phyloP scores from a whole-genome alignment of 2,329 filamentous ascomycete species.

The Cercospora sp. region DNA sequence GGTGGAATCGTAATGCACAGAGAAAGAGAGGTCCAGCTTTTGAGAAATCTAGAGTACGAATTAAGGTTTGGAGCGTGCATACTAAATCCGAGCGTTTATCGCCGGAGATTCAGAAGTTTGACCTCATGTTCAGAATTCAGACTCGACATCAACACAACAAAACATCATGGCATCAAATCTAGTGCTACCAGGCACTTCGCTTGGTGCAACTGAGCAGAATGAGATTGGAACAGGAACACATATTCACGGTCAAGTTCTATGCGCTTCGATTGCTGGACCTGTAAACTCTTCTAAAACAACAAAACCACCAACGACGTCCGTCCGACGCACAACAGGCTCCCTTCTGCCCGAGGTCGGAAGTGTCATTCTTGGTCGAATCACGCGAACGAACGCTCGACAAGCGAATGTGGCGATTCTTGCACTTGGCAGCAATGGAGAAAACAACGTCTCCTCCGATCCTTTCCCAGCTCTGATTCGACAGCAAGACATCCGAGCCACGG shows the following conservation, averaged over 20 bases:
- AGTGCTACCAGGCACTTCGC: conserved; percentile 77
- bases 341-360: conserved; percentile 83
- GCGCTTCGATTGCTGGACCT: conserved; percentile 54
- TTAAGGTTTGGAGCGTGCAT: conserved; percentile 8
- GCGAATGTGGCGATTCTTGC: conserved; percentile 84
- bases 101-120: conserved; percentile 6
- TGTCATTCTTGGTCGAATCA: conserved; percentile 79
- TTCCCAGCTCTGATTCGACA: conserved; percentile 40
- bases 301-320: conserved; percentile 43
- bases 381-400: conserved; percentile 80
- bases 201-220: conserved; percentile 68
- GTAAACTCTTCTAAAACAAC: conserved; percentile 68
- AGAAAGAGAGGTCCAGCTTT: conserved; percentile 1
- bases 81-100: conserved; percentile 1
- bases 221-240: conserved; percentile 80
- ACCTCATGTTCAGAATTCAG: conserved; percentile 1
- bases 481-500: conserved; percentile 90
- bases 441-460: conserved; percentile 30
- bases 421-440: conserved; percentile 58
- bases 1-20: neutral
- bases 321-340: conserved; percentile 58
- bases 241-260: conserved; percentile 70
- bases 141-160: neutral
- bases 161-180: conserved; percentile 38
- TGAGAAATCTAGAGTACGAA: conserved; percentile 12